Evolutionary conservation across 208 protist species (phyloP), one percentile per base, ranked within the genome.

Genomic region (Trypanosomatidae sp.): DNA sequence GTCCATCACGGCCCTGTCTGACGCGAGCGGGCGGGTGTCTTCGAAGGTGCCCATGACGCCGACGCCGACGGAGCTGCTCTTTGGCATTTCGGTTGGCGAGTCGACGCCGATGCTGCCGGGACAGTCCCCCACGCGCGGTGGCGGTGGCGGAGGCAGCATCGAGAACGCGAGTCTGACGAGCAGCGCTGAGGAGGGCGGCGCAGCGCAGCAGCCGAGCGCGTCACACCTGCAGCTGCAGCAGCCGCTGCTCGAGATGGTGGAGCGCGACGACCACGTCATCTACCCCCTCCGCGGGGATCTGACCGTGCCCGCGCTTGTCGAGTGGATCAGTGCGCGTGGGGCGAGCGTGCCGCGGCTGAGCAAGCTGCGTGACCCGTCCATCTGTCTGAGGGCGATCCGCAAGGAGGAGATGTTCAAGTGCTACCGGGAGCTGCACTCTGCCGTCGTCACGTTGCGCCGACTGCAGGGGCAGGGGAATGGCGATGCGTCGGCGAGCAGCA

Each of bases 241-340:
- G 39, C 41, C 69, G 15, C 44, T 82, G 5, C n/a, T 52, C 15
- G 65, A 58, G 2, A 56, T 77, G 39, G 17, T 77, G 33, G 30
- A 59, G 15, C 12, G n/a, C 49, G 69, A 76, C 44, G 65, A 71
- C 33, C 68, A 86, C 71, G 65, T 81, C 46, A 77, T 77, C 43
- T 86, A 86, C 53, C 81, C 81, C 19, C 30, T 80, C 36, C 82
- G 84, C 47, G 85, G 83, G 19, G 73, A 81, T 47, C 72, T 85
- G 44, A 87, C 78, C 1, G 65, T 76, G n/a, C 33, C 58, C 25
- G 74, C 89, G 30, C 73, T 94, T 28, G 80, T 89, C 33, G 80
- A 85, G 62, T 94, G 89, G 89, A 83, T 94, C 19, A 77, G 81
- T 30, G 77, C 79, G 13, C 77, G 79, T 5, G 91, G 89, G 1